Conservation (phyloP, 495 filamentous ascomycete species). For the Xylaria intraflava region DNA sequence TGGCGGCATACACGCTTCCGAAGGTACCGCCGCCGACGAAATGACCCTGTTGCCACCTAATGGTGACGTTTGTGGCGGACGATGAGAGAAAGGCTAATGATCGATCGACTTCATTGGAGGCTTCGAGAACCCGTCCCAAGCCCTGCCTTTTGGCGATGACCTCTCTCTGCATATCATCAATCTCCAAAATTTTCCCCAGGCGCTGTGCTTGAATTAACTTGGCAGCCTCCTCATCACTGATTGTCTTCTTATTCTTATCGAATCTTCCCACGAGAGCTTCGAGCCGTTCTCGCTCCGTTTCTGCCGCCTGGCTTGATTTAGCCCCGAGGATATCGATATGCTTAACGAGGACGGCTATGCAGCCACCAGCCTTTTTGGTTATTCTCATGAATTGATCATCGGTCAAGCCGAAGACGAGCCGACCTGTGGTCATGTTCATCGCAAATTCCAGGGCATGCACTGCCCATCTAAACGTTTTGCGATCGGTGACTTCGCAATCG, state of each 20-base stretch:
- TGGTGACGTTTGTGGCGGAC: constrained; percentile 85
- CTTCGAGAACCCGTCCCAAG: constrained; percentile 83
- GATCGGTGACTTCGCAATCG: constrained; percentile 89
- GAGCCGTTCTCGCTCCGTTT: constrained; percentile 67
- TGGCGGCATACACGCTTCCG: constrained; percentile 91
- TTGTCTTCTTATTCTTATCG: constrained; percentile 60
- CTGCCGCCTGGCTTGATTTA: constrained; percentile 82
- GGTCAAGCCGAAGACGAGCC: constrained; percentile 80
- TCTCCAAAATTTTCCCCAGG: constrained; percentile 57
- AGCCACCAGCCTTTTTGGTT: constrained; percentile 84
- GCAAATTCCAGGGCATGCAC: constrained; percentile 92
- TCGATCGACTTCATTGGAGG: constrained; percentile 88
- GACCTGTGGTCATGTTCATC: constrained; percentile 91
- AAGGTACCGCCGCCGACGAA: constrained; percentile 97
- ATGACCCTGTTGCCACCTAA: constrained; percentile 96
- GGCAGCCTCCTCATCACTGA: constrained; percentile 79
- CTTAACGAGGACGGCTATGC: constrained; percentile 95
- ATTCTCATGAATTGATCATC: constrained; percentile 78
- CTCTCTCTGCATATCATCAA: constrained; percentile 72
- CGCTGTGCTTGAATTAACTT: constrained; percentile 67
- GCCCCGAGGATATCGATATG: constrained; percentile 99
- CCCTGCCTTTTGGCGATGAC: constrained; percentile 83
- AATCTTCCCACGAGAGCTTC: constrained; percentile 69
- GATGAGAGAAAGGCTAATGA: constrained; percentile 90
- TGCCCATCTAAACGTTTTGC: constrained; percentile 95